phyloP scores from a whole-genome alignment of 2,329 filamentous ascomycete genomes.

The Blastomyces emzantsi region DNA sequence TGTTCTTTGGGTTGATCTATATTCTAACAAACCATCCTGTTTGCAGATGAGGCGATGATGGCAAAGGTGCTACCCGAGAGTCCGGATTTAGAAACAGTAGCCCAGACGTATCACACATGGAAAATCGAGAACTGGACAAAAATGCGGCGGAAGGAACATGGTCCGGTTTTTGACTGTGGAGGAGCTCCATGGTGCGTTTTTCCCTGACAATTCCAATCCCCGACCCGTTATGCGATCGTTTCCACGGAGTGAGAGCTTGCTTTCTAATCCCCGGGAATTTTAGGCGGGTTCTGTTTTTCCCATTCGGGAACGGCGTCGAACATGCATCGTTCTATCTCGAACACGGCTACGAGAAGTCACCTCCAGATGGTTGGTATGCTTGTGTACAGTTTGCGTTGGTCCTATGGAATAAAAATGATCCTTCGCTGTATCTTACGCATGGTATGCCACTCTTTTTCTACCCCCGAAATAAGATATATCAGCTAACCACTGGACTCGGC shows the following conservation, averaged over 20 bases:
- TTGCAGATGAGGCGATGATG: conserved; percentile 72
- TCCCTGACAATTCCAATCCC: background rate
- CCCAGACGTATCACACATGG: conserved; percentile 74
- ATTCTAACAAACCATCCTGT: background rate
- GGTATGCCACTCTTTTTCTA: conserved; percentile 40
- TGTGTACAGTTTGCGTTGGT: conserved; percentile 94
- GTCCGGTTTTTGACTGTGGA: conserved; percentile 76
- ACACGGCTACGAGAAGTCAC: conserved; percentile 69
- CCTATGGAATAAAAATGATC: conserved; percentile 87
- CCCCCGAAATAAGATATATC: conserved; percentile 2
- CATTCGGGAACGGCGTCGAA: conserved; percentile 88
- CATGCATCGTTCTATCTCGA: conserved; percentile 93
- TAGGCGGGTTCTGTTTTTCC: conserved; percentile 92
- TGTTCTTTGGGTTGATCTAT: background rate
- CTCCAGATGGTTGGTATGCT: conserved; percentile 90
- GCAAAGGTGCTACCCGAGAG: conserved; percentile 65
- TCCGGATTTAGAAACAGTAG: conserved; percentile 70
- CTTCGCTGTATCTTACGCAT: conserved; percentile 67
- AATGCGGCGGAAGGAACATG: conserved; percentile 71
- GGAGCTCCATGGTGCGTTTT: conserved; percentile 70
- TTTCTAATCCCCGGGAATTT: conserved; percentile 20
- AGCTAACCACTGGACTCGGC: conserved; percentile 10
- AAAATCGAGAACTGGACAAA: conserved; percentile 74
- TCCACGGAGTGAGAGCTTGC: background rate
- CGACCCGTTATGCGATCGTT: conserved; percentile 1